Evolutionary conservation across 768 basidiomycete genomes (phyloP), one percentile per base, ranked within the genome.

Genomic region (Rhodotorula paludigena): DNA sequence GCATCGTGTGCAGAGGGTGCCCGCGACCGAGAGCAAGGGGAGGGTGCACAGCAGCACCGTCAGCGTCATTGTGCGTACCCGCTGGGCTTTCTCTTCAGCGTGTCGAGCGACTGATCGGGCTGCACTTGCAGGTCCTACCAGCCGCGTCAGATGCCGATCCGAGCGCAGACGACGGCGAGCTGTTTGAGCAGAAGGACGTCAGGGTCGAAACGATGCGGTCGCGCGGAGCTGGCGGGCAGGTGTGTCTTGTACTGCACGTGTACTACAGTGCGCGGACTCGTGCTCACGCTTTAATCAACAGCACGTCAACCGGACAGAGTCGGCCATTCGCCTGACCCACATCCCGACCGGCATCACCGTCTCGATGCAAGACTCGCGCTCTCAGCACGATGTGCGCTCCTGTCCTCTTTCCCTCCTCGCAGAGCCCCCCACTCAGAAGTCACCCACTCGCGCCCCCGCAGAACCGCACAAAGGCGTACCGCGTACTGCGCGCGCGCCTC

Each of bases 291-390:
- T 21, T 21, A 21, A 0, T 48, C 33, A 20, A 35, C 71, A 97
- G 88, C 94, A 98, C 79, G 96, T 98, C 75, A 99, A 99, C 80
- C 90, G 88, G 82, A 98, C 96, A 0, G 96, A 99, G 79, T 97
- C 94, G 5, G 94, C 96, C 5, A 92, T 99, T 30, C 87, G 96
- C 2, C 78, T 98, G 52, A 94, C 92, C 0, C 96, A 99, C 74
- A 80, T 89, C 21, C 94, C 96, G 2, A 89, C 91, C 7, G 92
- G 94, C 0, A 87, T 98, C 61, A 89, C 88, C 2, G 94, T 98
- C 15, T 92, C 92, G 14, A 98, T 97, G 90, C 96, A 99, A 80
- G 93, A 99, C 75, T 92, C 93, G 73, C 85, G 96, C 11, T 90
- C 88, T 77, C 96, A 99, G 75, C 94, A 98, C 78, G 88, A 90